Conservation (phyloP, 2,329 filamentous ascomycete species). For the Pseudocercospora fuligena region DNA sequence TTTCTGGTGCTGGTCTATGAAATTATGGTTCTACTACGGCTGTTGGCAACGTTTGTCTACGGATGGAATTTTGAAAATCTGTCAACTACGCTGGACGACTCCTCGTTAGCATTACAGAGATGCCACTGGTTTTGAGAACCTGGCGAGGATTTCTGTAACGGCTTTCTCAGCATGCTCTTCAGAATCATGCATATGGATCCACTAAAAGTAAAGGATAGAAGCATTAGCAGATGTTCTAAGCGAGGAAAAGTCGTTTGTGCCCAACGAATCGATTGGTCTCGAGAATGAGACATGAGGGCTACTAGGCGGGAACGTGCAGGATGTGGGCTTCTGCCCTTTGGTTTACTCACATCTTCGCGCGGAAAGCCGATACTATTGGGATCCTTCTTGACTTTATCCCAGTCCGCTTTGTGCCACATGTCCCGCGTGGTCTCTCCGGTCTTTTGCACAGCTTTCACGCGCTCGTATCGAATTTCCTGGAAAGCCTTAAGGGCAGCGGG, state of each 20-base stretch:
- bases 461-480: conserved; percentile 1
- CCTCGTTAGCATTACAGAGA: neutral
- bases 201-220: too few species aligned
- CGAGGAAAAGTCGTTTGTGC: too few species aligned
- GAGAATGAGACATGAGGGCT: too few species aligned
- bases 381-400: conserved; percentile 50
- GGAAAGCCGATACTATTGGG: conserved; percentile 52
- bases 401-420: conserved; percentile 59
- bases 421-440: conserved; percentile 18
- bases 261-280: too few species aligned
- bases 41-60: neutral
- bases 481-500: neutral
- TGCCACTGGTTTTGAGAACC: neutral
- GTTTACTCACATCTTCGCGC: conserved; percentile 52
- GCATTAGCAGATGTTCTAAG: too few species aligned
- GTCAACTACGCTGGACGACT: neutral
- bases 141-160: neutral
- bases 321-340: too few species aligned
- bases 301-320: too few species aligned
- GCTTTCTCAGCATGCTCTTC: conserved; percentile 47
- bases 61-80: neutral
- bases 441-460: conserved; percentile 10
- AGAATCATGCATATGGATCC: conserved; percentile 56
- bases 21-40: neutral
- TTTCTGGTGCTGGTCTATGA: neutral